phyloP scores from a whole-genome alignment of 2,329 filamentous ascomycete species.

The Monosporascus sp. region DNA sequence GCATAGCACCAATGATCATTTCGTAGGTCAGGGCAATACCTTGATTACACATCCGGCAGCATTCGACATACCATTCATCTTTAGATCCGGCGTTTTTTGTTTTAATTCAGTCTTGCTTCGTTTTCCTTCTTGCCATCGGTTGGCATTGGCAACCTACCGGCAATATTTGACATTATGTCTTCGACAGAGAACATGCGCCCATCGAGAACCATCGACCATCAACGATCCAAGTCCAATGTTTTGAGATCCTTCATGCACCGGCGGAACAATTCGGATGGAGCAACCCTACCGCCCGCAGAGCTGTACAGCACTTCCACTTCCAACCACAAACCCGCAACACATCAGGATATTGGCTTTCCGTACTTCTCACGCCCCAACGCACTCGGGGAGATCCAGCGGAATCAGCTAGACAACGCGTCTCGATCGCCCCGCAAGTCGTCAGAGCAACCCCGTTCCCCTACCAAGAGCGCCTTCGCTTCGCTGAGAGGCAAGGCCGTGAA shows the following conservation, averaged over 20 bases:
- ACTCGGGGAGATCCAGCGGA: slow-evolving; percentile 52
- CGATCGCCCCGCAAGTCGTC: slow-evolving; percentile 21
- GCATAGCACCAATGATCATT: slow-evolving; percentile 4
- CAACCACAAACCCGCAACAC: slow-evolving; percentile 16
- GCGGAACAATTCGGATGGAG: slow-evolving; percentile 40
- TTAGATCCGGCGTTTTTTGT: slow-evolving; percentile 15
- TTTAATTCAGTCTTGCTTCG: slow-evolving; percentile 11
- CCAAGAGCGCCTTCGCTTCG: slow-evolving; percentile 20
- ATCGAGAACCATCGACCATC: slow-evolving; percentile 19
- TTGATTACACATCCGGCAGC: slow-evolving; percentile 7
- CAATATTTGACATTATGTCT: slow-evolving; percentile 15
- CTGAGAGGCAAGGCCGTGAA: slow-evolving; percentile 36
- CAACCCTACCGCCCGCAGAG: slow-evolving; percentile 25
- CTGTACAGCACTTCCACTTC: slow-evolving; percentile 16
- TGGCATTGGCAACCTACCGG: neutral
- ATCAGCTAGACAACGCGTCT: slow-evolving; percentile 31
- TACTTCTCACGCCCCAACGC: slow-evolving; percentile 38
- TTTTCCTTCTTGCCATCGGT: slow-evolving; percentile 1
- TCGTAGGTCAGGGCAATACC: slow-evolving; percentile 6
- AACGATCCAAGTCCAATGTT: slow-evolving; percentile 43
- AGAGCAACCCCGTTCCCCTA: slow-evolving; percentile 20
- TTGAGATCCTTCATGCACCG: slow-evolving; percentile 45
- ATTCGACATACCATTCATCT: slow-evolving; percentile 13
- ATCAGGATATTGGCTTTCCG: slow-evolving; percentile 23
- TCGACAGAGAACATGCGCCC: slow-evolving; percentile 14